These are phyloP conservation scores for Xylaria sp. DNA, from an alignment of 2,329 filamentous ascomycete genomes.

Conservation along the genomic window DNA sequence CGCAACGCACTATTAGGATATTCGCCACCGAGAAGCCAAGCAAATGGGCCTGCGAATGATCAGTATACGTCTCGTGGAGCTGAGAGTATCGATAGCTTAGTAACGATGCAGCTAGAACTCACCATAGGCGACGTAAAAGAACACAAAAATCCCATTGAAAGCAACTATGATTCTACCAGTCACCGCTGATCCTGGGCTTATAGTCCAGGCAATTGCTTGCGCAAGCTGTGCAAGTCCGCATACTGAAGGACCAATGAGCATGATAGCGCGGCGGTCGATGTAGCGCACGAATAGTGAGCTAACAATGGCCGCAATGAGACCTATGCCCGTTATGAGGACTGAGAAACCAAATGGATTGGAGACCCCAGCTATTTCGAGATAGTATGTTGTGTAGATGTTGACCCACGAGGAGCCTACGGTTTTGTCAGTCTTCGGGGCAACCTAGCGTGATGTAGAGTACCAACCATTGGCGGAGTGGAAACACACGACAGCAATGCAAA, in stretches of 20 bases:
- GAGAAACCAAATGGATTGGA: conserved; percentile 49
- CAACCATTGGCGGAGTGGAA: conserved; percentile 49
- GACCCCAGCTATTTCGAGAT: conserved; percentile 47
- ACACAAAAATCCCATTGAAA: conserved; percentile 48
- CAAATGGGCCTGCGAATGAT: conserved; percentile 46
- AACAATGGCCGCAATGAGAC: conserved; percentile 47
- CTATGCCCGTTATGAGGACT: conserved; percentile 50
- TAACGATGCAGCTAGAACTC: conserved; percentile 28
- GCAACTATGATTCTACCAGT: conserved; percentile 47
- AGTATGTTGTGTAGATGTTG: conserved; percentile 48
- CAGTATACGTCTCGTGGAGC: conserved; percentile 16
- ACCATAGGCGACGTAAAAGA: conserved; percentile 50
- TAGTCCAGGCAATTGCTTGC: conserved; percentile 48
- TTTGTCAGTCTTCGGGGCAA: conserved; percentile 8
- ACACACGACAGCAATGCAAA: conserved; percentile 48
- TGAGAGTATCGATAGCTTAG: not conserved
- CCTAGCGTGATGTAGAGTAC: conserved; percentile 2
- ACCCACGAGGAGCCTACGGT: conserved; percentile 47
- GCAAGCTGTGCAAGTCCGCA: conserved; percentile 50
- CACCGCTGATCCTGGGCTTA: conserved; percentile 40
- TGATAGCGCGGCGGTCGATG: conserved; percentile 47
- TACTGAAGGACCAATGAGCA: conserved; percentile 46
- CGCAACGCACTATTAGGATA: conserved; percentile 53
- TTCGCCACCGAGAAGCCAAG: conserved; percentile 54
- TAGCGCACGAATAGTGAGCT: conserved; percentile 47